Conservation (phyloP, 495 filamentous ascomycete genomes). For the Penicillium daleae region DNA sequence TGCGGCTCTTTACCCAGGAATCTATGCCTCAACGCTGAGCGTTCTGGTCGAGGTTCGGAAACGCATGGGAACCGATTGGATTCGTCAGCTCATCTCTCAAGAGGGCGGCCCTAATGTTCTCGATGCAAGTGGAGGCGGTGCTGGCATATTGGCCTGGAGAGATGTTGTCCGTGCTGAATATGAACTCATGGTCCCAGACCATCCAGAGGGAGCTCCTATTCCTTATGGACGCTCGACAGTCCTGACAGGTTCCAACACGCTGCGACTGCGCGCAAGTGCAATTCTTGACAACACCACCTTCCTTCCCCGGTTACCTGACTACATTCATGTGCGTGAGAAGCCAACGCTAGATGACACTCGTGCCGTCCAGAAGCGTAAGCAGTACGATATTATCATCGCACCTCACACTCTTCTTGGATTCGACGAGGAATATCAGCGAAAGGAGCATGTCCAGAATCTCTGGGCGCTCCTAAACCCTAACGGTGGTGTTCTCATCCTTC, state of each 20-base stretch:
- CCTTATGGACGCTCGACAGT: slow-evolving; percentile 65
- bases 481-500: slow-evolving; percentile 82
- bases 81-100: slow-evolving; percentile 66
- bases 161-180: slow-evolving; percentile 81
- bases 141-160: slow-evolving; percentile 82
- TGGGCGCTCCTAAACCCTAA: slow-evolving; percentile 84
- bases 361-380: slow-evolving; percentile 63
- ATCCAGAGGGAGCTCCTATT: slow-evolving; percentile 40
- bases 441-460: slow-evolving; percentile 77
- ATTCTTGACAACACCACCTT: slow-evolving; percentile 90
- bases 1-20: slow-evolving; percentile 75
- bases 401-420: slow-evolving; percentile 79
- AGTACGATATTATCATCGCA: slow-evolving; percentile 88
- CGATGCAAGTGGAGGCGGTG: slow-evolving; percentile 85
- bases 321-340: slow-evolving; percentile 62
- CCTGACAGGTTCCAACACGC: slow-evolving; percentile 60
- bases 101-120: slow-evolving; percentile 77
- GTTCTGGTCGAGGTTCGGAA: slow-evolving; percentile 82
- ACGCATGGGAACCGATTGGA: slow-evolving; percentile 80
- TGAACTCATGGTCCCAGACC: slow-evolving; percentile 59
- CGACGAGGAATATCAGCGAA: slow-evolving; percentile 72
- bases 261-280: slow-evolving; percentile 75
- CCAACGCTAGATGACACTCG: slow-evolving; percentile 50
- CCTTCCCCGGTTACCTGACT: slow-evolving; percentile 90
- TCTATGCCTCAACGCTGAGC: slow-evolving; percentile 75